These are phyloP conservation scores for Trichocladium uniseriatum DNA, from an alignment of 495 filamentous ascomycete genomes.

Conservation along the genomic window DNA sequence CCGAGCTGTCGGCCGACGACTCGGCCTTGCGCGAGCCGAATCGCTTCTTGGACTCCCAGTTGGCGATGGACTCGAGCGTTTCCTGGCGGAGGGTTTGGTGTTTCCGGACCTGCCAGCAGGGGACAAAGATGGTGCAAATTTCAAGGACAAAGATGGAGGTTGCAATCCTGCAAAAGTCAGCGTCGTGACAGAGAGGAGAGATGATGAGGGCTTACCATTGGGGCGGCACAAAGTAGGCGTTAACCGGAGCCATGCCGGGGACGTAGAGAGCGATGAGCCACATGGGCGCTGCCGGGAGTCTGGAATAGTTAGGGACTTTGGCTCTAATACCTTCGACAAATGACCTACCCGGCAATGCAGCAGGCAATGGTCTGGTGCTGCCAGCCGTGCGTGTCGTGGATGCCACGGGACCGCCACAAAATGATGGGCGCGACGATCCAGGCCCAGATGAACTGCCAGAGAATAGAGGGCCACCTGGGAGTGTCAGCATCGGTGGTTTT, in stretches of 20 bases:
- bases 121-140: conserved; percentile 41
- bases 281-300: conserved; percentile 55
- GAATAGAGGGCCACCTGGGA: conserved; percentile 49
- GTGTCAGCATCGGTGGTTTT: not conserved
- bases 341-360: conserved; percentile 43
- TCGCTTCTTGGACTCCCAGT: conserved; percentile 27
- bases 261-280: conserved; percentile 56
- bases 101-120: conserved; percentile 29
- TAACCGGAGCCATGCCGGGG: conserved; percentile 45
- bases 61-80: conserved; percentile 20
- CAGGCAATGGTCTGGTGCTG: conserved; percentile 55
- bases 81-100: conserved; percentile 23
- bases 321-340: too few relatives aligned
- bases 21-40: conserved; percentile 12
- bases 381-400: conserved; percentile 60
- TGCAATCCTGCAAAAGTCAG: conserved; percentile 19
- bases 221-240: conserved; percentile 39
- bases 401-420: conserved; percentile 36
- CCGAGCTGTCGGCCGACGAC: conserved; percentile 1
- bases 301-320: too few relatives aligned
- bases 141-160: conserved; percentile 37
- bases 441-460: conserved; percentile 58
- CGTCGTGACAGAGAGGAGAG: not conserved
- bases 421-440: conserved; percentile 43
- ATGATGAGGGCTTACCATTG: conserved; percentile 40